Evolutionary conservation across 1,284 basidiomycete genomes (phyloP), one percentile per base, ranked within the genome.

Genomic region (Ganoderma leucocontextum): DNA sequence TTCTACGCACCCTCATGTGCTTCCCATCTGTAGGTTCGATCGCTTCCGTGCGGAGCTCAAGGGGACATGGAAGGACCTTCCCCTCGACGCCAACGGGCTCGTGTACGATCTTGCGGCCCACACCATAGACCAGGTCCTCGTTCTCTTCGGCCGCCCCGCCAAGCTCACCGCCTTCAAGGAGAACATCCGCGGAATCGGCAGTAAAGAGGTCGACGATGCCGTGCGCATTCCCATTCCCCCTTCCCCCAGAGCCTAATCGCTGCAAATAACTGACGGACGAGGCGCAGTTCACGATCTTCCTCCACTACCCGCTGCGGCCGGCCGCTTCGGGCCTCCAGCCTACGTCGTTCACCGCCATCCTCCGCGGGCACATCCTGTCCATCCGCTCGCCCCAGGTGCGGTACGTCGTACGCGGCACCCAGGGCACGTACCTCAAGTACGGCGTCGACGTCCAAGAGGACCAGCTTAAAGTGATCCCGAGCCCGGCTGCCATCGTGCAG

Each of bases 361-460:
- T 94, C 59, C 86, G 90, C 63, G 90, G 89, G 10, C 87, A 90
- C 67, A 89, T 90, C 66, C 83, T 95, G 39, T 93, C 92, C 10
- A 88, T 88, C 15, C 84, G 87, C 49, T 80, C 85, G 1, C 83
- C 82, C 1, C 95, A 95, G 77, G 79, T 91, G 29, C 89, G 94
- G 33, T 96, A 89, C 79, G 78, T 87, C 61, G 87, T 91, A 65
- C 86, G 89, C 57, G 92, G 94, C 22, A 89, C 88, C 29, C 85
- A 86, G 70, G 95, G 92, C 39, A 87, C 88, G 2, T 96, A 87
- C 78, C 81, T 86, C 70, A 96, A 97, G 80, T 87, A 85, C 75
- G 94, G 93, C 1, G 79, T 95, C 52, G 94, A 96, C 78, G 82
- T 89, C 2, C 94, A 96, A 77, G 95, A 95, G 80, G 89, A 89